Evolutionary conservation across 441 rosid species (phyloP).

Genomic region (Dalechampia spathulata): DNA sequence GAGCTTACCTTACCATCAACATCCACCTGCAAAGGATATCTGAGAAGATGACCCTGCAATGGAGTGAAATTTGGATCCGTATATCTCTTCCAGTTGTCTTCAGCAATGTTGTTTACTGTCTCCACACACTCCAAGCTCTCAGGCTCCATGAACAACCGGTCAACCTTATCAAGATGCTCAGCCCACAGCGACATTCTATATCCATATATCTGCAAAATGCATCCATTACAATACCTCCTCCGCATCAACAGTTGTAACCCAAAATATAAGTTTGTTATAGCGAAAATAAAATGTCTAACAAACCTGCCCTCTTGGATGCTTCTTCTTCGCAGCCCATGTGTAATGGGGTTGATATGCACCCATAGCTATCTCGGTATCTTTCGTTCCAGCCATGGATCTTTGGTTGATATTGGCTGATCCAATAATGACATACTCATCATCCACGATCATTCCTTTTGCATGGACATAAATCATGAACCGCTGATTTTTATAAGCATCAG

Average conservation of each 20-base stretch:
- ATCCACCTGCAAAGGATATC: constrained; percentile 62
- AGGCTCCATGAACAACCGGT: constrained; percentile 34
- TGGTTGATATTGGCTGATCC: constrained; percentile 98
- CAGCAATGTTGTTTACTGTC: constrained; percentile 50
- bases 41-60: constrained; percentile 81
- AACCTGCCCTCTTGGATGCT: constrained; percentile 79
- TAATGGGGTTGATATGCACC: constrained; percentile 91
- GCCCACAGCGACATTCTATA: constrained; percentile 90
- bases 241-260: too few relatives aligned
- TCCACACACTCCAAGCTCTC: constrained; percentile 51
- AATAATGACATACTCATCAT: constrained; percentile 77
- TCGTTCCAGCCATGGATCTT: constrained; percentile 94
- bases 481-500: constrained; percentile 40
- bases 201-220: constrained; percentile 58
- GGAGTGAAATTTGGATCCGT: constrained; percentile 24
- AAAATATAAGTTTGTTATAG: neutral
- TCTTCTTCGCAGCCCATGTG: constrained; percentile 54
- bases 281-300: constrained; percentile 1
- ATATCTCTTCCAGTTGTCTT: constrained; percentile 60
- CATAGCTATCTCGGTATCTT: constrained; percentile 93
- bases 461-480: constrained; percentile 95
- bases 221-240: neutral
- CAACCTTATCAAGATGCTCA: constrained; percentile 60
- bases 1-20: constrained; percentile 50
- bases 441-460: constrained; percentile 93